Evolutionary conservation across 2,329 filamentous ascomycete genomes (phyloP).

Genomic region (Catunica adiposa): DNA sequence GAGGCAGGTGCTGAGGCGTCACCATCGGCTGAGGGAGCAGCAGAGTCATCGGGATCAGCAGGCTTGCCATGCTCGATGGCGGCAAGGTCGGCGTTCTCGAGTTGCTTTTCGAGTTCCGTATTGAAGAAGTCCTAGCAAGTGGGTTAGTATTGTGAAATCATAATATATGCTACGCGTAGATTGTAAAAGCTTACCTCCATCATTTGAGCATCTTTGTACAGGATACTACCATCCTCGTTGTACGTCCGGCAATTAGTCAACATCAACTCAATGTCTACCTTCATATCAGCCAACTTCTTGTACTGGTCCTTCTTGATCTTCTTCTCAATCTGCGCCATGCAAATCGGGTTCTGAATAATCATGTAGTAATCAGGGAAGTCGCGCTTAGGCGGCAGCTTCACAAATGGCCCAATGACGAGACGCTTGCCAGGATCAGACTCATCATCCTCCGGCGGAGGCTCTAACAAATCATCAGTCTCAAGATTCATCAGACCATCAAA

Average conservation of each 20-base stretch:
- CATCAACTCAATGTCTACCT: slow-evolving; percentile 65
- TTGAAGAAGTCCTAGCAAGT: slow-evolving; percentile 35
- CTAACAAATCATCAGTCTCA: slow-evolving; percentile 56
- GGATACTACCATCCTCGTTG: slow-evolving; percentile 85
- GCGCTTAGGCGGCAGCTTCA: slow-evolving; percentile 75
- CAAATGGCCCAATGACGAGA: slow-evolving; percentile 81
- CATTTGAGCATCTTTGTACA: slow-evolving; percentile 80
- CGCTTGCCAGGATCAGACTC: slow-evolving; percentile 47
- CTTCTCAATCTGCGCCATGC: slow-evolving; percentile 86
- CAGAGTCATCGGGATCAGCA: slow-evolving; percentile 15
- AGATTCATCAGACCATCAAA: slow-evolving; percentile 70
- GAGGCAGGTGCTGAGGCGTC: slow-evolving; percentile 15
- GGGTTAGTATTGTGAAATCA: too few species aligned
- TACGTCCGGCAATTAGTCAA: slow-evolving; percentile 87
- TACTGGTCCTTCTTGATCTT: slow-evolving; percentile 97
- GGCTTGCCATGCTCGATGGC: slow-evolving; percentile 33
- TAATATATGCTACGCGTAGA: too few species aligned
- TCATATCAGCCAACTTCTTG: slow-evolving; percentile 60
- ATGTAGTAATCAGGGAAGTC: slow-evolving; percentile 92
- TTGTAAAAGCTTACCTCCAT: slow-evolving; percentile 45
- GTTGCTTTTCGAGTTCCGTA: slow-evolving; percentile 34
- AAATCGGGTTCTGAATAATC: slow-evolving; percentile 82
- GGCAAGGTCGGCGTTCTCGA: slow-evolving; percentile 37
- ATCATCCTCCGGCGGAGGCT: slow-evolving; percentile 31
- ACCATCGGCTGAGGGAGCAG: slow-evolving; percentile 15